Percentiles rank a stretch among this genome's conserved stretches.
Evolutionary conservation across 2,329 filamentous ascomycete species (phyloP).

Genomic region (Alternaria hordeiaustralica): DNA sequence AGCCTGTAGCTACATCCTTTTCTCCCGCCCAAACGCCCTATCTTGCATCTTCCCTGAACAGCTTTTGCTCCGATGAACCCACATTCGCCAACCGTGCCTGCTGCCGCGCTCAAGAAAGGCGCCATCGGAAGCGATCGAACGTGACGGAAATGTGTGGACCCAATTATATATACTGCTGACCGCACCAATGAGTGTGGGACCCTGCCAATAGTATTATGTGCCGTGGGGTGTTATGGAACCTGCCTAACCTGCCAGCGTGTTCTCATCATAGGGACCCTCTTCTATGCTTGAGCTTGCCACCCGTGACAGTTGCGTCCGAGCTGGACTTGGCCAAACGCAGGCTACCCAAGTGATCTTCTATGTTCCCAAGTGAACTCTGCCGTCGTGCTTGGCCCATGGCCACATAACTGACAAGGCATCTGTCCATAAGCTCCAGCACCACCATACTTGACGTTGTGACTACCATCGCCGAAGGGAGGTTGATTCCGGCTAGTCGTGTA

Average conservation of each 20-base stretch:
- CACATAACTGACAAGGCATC: conserved; percentile 24
- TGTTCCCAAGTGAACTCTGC: background rate
- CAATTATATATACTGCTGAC: background rate
- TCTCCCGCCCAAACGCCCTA: background rate
- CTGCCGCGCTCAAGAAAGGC: background rate
- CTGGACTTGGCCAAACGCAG: background rate
- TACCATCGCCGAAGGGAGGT: conserved; percentile 21
- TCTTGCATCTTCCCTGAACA: background rate
- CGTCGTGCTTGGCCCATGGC: conserved; percentile 2
- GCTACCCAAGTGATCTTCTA: background rate
- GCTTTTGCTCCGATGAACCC: background rate
- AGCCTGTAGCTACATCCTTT: background rate
- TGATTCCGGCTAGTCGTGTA: conserved; percentile 23
- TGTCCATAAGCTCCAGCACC: conserved; percentile 15
- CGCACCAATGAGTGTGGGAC: conserved; percentile 4
- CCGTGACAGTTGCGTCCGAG: background rate
- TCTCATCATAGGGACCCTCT: conserved; percentile 26
- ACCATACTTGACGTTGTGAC: conserved; percentile 5
- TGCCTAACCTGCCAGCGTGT: conserved; percentile 7
- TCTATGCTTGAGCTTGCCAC: conserved; percentile 11
- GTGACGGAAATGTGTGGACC: conserved; percentile 2
- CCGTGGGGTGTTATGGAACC: conserved; percentile 1
- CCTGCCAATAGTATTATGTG: background rate
- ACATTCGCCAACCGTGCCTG: background rate
- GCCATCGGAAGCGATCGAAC: conserved; percentile 1